Evolutionary conservation across 371 early-diverging fungal genomes (phyloP), one percentile per base, ranked within the genome.

Genomic region (Apophysomyces variabilis): DNA sequence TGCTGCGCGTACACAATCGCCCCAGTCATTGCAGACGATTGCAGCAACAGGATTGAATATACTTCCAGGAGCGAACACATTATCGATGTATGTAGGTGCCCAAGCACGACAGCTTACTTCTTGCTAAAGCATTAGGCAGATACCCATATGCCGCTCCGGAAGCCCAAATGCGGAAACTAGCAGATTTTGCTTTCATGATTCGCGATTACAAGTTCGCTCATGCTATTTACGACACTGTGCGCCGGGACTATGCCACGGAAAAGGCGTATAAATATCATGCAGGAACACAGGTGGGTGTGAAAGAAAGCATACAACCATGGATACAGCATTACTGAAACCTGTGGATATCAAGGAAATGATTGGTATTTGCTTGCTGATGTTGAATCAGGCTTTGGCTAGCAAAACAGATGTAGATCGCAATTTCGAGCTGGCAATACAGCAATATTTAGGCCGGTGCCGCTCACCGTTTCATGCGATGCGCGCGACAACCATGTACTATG

Each of bases 111-210:
- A 38, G 35, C 35, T 14, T 39, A n/a, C 38, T 36, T 35, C 35
- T 36, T 32, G 43, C 44, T 50, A 50, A 50, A 50, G 4, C 21
- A 61, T 44, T 21, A 13, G 6, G 44, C 56, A 87, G 88, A 57
- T 96, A 90, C 70, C 86, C 90, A 3, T 83, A 90, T 76, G 84
- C 84, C 39, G 87, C 96, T 5, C 93, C 95, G 1, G 99, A 98
- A 71, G 90, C 94, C 1, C 90, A 93, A 66, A 86, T 97, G 88
- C 89, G 98, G 9, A 91, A 91, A 67, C 77, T 97, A 46, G 99
- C 95, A 6, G 98, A 97, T 77, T 97, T 88, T 79, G 91, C 96
- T 4, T 97, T 98, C 69, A 97, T 97, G 96, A 80, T 98, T 7
- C 82, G 92, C 16, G 97, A 97, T 71, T 97, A 92, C 77, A 87